Base-by-base conservation (phyloP, 257 asterid species). In the Forsythia suspensa region DNA sequence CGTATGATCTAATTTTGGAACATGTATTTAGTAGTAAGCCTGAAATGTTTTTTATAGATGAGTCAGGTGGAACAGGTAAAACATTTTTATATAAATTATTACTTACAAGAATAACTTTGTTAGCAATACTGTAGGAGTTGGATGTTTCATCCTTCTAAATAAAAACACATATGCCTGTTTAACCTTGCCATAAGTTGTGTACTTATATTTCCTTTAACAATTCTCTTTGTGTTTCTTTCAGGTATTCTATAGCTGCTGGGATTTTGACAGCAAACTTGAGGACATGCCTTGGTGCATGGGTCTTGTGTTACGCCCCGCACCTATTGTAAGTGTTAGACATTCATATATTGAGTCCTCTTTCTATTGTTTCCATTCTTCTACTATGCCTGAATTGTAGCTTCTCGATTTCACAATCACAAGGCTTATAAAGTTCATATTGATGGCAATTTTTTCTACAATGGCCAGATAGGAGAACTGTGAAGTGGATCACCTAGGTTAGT, bases 201-300 rank as follows among this genome's bases (percentile, higher is more conserved):
- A 48, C 69, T 76, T 52, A 43, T 13, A 73, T 59, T 61, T 77
- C 11, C 51, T 21, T 59, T 41, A 42, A 61, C n/a, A 16, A 40
- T 67, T n/a, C 63, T 81, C 42, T n/a, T n/a, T 72, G 8, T 75
- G 29, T 39, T 63, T 71, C 80, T 74, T 84, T 82, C 88, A 96
- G 99, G 92, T 94, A 74, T 96, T 96, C 91, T 96, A 96, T 77
- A 94, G 99, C 81, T 96, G 99, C 81, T 98, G 98, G 2, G 98
- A 96, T 83, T 91, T 93, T 83, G 99, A 98, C 76, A 96, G 99
- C 91, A 96, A 92, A 91, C 98, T 96, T 65, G 99, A 97, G 2
- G 98, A 96, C 88, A 88, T 92, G 97, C 98, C 99, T 76, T 96
- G 99, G 96, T 89, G 93, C 63, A 94, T 96, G 97, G 99, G 98